Conservation (phyloP, 2,329 filamentous ascomycete genomes). For the Hysterium pulicare region DNA sequence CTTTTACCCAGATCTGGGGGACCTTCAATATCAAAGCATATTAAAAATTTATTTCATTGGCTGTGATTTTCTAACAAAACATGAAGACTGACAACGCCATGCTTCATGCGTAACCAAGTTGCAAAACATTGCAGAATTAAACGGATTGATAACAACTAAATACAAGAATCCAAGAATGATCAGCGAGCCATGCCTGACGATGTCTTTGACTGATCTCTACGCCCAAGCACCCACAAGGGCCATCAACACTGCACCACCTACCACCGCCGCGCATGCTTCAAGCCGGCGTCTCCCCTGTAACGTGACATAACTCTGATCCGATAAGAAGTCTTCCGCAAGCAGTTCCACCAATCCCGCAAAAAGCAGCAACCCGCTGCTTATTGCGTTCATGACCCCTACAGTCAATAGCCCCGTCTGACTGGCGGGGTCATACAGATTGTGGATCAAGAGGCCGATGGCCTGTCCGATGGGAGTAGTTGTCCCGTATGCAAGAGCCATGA, state of each 20-base stretch:
- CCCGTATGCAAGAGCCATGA: constrained; percentile 63
- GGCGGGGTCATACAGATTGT: constrained; percentile 49
- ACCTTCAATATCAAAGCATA: too few relatives aligned
- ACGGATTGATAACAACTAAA: too few relatives aligned
- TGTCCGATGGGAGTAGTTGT: constrained; percentile 54
- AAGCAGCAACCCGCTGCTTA: constrained; percentile 46
- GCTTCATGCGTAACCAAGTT: too few relatives aligned
- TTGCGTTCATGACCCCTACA: constrained; percentile 51
- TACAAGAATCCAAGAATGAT: too few relatives aligned
- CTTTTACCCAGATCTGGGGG: too few relatives aligned
- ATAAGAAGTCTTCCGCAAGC: constrained; percentile 54
- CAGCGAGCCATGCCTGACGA: too few relatives aligned
- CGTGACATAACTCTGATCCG: constrained; percentile 60
- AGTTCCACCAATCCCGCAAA: constrained; percentile 51
- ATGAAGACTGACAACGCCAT: too few relatives aligned
- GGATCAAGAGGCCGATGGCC: constrained; percentile 48
- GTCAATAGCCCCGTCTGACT: constrained; percentile 48
- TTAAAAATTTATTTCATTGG: too few relatives aligned
- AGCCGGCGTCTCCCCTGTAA: constrained; percentile 57
- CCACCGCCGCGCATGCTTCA: constrained; percentile 61
- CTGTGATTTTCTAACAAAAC: too few relatives aligned
- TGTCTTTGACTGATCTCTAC: too few relatives aligned
- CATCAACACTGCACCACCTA: constrained; percentile 61
- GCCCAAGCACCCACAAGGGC: constrained; percentile 67
- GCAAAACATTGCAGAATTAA: too few relatives aligned